These are phyloP conservation scores for Vigna nakashimae DNA, from an alignment of 306 rosid genomes.

Conservation along the genomic window DNA sequence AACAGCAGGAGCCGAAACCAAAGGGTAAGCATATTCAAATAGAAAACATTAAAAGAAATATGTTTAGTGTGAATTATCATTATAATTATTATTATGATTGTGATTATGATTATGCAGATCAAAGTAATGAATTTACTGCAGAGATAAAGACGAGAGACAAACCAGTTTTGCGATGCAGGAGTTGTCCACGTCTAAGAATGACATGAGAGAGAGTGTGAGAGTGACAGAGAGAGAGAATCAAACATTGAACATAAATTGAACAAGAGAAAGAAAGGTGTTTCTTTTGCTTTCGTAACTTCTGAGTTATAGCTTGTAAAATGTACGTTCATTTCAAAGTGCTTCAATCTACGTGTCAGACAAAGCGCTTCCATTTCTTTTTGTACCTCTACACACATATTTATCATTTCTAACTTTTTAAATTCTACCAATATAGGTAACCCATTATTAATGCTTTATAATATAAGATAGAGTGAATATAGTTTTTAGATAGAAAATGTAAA, in stretches of 20 bases:
- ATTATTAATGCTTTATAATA: too few species aligned
- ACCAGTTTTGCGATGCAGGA: slow-evolving; percentile 53
- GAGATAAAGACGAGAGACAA: background rate
- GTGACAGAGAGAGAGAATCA: slow-evolving; percentile 26
- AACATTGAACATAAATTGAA: background rate
- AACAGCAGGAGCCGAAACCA: slow-evolving; percentile 45
- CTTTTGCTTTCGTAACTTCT: background rate
- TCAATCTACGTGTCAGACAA: slow-evolving; percentile 22
- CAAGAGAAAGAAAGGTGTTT: background rate
- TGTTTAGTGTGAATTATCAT: background rate
- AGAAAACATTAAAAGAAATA: background rate
- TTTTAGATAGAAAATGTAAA: too few species aligned
- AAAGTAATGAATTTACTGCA: slow-evolving; percentile 13
- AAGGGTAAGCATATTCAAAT: slow-evolving; percentile 32
- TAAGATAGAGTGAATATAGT: too few species aligned
- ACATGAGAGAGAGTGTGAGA: slow-evolving; percentile 38
- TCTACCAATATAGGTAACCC: too few species aligned
- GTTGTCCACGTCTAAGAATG: slow-evolving; percentile 40
- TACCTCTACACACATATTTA: background rate
- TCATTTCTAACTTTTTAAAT: too few species aligned
- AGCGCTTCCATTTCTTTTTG: slow-evolving; percentile 36
- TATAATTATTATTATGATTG: background rate
- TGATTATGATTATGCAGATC: slow-evolving; percentile 33
- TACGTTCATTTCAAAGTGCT: background rate
- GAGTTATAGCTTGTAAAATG: background rate